A percentile compares a stretch with the other conserved stretches of the same genome.
phyloP scores from a whole-genome alignment of 2,329 filamentous ascomycete genomes.

The Fusarium pseudocircinatum region DNA sequence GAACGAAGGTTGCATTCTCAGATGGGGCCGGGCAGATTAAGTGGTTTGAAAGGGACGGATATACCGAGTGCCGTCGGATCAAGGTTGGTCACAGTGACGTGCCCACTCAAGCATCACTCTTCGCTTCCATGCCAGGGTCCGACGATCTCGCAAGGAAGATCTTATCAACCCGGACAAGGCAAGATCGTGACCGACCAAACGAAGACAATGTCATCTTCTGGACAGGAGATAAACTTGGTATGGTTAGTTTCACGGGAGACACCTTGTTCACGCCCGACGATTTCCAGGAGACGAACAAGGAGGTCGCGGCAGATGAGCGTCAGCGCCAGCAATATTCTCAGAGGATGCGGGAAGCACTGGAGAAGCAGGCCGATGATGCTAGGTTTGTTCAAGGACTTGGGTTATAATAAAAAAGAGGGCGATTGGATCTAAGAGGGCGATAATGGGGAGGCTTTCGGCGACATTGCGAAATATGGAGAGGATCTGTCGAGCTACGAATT shows the following conservation, averaged over 20 bases:
- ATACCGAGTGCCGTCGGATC: slow-evolving; percentile 65
- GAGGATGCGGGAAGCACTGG: slow-evolving; percentile 78
- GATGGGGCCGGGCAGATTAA: slow-evolving; percentile 86
- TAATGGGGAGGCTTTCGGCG: slow-evolving; percentile 5
- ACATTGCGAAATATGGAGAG: slow-evolving; percentile 4
- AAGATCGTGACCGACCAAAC: slow-evolving; percentile 51
- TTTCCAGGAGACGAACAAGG: slow-evolving; percentile 62
- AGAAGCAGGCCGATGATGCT: slow-evolving; percentile 81
- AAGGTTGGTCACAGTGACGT: slow-evolving; percentile 65
- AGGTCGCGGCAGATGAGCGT: slow-evolving; percentile 54
- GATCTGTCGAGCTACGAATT: background rate
- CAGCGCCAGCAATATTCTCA: slow-evolving; percentile 71
- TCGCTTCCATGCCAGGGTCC: slow-evolving; percentile 61
- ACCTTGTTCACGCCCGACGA: slow-evolving; percentile 60
- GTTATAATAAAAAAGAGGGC: slow-evolving; percentile 2
- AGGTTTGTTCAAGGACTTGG: slow-evolving; percentile 76
- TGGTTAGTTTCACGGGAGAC: slow-evolving; percentile 70
- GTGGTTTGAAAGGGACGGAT: slow-evolving; percentile 90
- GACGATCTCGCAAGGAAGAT: slow-evolving; percentile 86
- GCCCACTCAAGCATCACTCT: slow-evolving; percentile 58
- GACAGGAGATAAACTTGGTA: slow-evolving; percentile 86
- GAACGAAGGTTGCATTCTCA: slow-evolving; percentile 81
- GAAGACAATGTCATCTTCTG: slow-evolving; percentile 81
- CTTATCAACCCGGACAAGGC: slow-evolving; percentile 64
- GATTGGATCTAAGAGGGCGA: background rate